Evolutionary conservation across 257 asterid species (phyloP).

Genomic region (Craterostigma plantagineum): DNA sequence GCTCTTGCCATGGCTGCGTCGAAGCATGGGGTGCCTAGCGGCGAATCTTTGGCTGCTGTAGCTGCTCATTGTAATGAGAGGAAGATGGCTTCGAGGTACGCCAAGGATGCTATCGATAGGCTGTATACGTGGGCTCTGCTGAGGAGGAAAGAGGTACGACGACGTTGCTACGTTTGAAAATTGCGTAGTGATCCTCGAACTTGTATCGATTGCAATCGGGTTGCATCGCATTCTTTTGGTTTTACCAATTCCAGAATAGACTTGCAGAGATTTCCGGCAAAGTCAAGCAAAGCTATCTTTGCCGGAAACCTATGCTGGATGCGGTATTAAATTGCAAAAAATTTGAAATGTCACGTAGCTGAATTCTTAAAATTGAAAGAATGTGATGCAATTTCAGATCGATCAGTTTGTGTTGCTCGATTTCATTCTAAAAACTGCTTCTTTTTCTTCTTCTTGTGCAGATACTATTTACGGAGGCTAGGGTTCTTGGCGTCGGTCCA

Average conservation of each 20-base stretch:
- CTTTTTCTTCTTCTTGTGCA: slow-evolving; percentile 15
- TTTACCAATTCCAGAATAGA: no score
- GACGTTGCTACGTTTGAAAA: not conserved
- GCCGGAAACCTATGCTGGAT: no score
- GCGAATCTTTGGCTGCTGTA: slow-evolving; percentile 33
- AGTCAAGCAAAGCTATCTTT: no score
- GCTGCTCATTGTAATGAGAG: slow-evolving; percentile 65
- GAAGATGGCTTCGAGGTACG: slow-evolving; percentile 59
- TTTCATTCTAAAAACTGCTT: not conserved
- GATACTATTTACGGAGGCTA: slow-evolving; percentile 53
- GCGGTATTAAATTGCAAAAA: no score
- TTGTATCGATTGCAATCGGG: no score
- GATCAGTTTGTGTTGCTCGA: no score
- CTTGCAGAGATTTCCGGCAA: no score
- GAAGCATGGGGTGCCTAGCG: slow-evolving; percentile 24
- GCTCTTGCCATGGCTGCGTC: slow-evolving; percentile 38
- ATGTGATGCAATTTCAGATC: not conserved
- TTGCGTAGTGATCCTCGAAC: no score
- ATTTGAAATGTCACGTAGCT: not conserved
- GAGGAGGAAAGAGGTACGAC: slow-evolving; percentile 46
- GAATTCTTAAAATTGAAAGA: not conserved
- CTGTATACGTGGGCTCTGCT: slow-evolving; percentile 64
- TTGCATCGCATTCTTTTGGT: not conserved
- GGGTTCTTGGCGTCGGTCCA: slow-evolving; percentile 79
- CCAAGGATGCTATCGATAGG: slow-evolving; percentile 47